A percentile compares a stretch with the other conserved stretches of the same genome.
These are phyloP conservation scores for Phlyctochytrium bullatum DNA, from an alignment of 192 early-diverging fungal genomes.

Conservation along the genomic window DNA sequence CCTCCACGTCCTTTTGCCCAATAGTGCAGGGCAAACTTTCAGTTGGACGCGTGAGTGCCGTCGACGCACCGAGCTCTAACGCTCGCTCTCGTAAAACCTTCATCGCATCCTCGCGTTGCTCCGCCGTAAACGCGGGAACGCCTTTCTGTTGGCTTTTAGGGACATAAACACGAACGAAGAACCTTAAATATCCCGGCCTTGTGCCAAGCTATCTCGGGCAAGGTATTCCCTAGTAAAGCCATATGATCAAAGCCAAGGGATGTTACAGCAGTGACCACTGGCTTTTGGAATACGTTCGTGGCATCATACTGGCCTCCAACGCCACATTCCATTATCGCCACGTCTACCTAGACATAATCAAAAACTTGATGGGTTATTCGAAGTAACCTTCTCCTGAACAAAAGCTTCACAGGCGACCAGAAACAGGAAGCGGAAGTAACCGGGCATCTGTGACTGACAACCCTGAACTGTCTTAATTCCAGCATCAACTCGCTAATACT, in stretches of 20 bases:
- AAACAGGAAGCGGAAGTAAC: slow-evolving; percentile 91
- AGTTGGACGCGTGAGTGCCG: slow-evolving; percentile 2
- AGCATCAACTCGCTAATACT: no score
- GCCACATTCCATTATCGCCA: slow-evolving; percentile 81
- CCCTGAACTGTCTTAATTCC: no score
- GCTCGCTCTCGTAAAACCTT: slow-evolving; percentile 67
- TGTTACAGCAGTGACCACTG: slow-evolving; percentile 61
- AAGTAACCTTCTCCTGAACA: slow-evolving; percentile 62
- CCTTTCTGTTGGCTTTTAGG: slow-evolving; percentile 27
- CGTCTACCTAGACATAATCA: slow-evolving; percentile 49
- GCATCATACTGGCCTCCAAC: slow-evolving; percentile 82
- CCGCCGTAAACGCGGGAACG: slow-evolving; percentile 69
- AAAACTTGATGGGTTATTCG: neutral
- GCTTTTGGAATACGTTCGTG: slow-evolving; percentile 71
- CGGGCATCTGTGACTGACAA: slow-evolving; percentile 42
- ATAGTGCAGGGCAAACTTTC: neutral
- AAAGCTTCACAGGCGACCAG: slow-evolving; percentile 89
- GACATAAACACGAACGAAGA: neutral
- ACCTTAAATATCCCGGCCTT: slow-evolving; percentile 82
- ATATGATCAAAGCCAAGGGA: slow-evolving; percentile 77
- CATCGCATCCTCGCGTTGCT: slow-evolving; percentile 69
- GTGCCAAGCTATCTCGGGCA: slow-evolving; percentile 72
- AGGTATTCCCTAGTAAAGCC: slow-evolving; percentile 64
- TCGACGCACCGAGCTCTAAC: slow-evolving; percentile 53
- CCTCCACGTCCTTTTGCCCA: slow-evolving; percentile 15